A percentile compares a stretch with the other conserved stretches of the same genome.
These are phyloP conservation scores for Xylaria sp. DNA, from an alignment of 2,329 filamentous ascomycete genomes.

Conservation along the genomic window DNA sequence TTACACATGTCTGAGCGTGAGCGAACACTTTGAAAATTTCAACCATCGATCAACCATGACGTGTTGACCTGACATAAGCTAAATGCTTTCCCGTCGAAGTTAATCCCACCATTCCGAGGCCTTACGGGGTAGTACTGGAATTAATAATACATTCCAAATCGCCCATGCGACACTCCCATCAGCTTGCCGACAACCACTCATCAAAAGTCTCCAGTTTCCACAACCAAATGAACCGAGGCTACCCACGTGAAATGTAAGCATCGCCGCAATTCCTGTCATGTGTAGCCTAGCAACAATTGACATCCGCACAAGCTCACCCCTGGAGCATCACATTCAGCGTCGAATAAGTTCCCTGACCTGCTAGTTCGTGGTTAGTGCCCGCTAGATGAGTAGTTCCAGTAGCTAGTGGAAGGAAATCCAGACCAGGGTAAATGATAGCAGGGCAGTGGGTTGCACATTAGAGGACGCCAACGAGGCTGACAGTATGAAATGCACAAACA, in stretches of 20 bases:
- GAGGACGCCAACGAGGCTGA: not conserved
- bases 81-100: too few species aligned
- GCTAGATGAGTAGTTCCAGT: not conserved
- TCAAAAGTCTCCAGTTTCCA: not conserved
- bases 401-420: not conserved
- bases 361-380: constrained; percentile 13
- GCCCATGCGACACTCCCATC: not conserved
- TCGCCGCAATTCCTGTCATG: not conserved
- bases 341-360: not conserved
- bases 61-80: too few species aligned
- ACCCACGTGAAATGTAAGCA: not conserved
- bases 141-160: not conserved
- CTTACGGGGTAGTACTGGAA: not conserved
- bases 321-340: not conserved
- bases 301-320: not conserved
- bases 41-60: not conserved
- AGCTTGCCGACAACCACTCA: not conserved
- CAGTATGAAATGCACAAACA: constrained; percentile 18
- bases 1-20: too few species aligned
- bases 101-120: not conserved
- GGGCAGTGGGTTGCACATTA: not conserved
- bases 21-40: too few species aligned
- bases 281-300: too few species aligned
- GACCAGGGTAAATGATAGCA: not conserved
- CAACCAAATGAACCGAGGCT: not conserved